Evolutionary conservation across 2,329 filamentous ascomycete genomes (phyloP).

Genomic region (Aspergillus calidoustus): DNA sequence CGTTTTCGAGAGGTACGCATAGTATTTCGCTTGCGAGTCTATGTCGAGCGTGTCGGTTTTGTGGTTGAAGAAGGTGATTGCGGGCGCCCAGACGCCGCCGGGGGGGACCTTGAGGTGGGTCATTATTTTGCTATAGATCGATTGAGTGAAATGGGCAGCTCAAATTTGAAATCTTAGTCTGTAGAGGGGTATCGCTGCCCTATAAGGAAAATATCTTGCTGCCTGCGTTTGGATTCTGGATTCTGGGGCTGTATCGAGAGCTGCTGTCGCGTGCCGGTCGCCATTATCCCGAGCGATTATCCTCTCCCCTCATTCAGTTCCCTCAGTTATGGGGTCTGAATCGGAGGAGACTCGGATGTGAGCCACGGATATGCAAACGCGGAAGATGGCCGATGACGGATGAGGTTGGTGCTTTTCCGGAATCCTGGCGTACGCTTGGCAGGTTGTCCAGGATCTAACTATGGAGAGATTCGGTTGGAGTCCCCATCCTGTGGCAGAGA

Average conservation of each 20-base stretch:
- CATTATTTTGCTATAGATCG: neutral
- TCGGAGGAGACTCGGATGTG: neutral
- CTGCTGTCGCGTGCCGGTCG: neutral
- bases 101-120: conserved; percentile 23
- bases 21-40: conserved; percentile 56
- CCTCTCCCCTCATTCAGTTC: neutral
- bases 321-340: neutral
- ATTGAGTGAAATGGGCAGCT: neutral
- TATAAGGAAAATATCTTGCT: neutral
- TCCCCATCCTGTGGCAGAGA: neutral
- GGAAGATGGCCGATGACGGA: neutral
- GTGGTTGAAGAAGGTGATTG: conserved; percentile 60
- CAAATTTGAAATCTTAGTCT: neutral
- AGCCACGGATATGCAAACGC: neutral
- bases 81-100: conserved; percentile 56
- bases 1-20: conserved; percentile 54
- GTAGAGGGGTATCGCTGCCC: neutral
- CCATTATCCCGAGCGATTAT: neutral
- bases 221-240: neutral
- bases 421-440: neutral
- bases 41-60: conserved; percentile 55
- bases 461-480: neutral
- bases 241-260: neutral
- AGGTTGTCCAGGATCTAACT: neutral
- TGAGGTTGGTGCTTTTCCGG: neutral